phyloP scores from a whole-genome alignment of 139 green algal species.

The Nannochloris sp. region DNA sequence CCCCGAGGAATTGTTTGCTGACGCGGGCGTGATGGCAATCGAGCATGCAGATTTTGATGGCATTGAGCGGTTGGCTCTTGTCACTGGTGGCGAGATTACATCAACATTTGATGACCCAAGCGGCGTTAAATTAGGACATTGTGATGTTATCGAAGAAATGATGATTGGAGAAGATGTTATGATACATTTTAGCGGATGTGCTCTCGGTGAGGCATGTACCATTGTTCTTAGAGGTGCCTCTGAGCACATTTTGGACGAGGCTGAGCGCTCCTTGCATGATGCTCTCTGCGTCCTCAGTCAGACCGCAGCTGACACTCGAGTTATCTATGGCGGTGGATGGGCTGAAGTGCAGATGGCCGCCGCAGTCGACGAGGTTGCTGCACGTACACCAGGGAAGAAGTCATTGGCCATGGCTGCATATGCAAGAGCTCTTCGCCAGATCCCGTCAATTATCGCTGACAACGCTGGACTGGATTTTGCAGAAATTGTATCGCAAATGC shows the following conservation, averaged over 20 bases:
- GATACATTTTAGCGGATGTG: slow-evolving; percentile 91
- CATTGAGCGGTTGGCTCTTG: slow-evolving; percentile 93
- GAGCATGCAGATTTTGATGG: slow-evolving; percentile 89
- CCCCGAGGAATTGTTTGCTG: slow-evolving; percentile 89
- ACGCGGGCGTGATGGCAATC: slow-evolving; percentile 65
- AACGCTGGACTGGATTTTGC: slow-evolving; percentile 82
- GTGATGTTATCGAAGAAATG: slow-evolving; percentile 90
- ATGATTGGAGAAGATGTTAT: slow-evolving; percentile 93
- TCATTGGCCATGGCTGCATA: slow-evolving; percentile 89
- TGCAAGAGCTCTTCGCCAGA: slow-evolving; percentile 74
- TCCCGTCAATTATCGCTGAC: slow-evolving; percentile 92
- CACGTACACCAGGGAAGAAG: slow-evolving; percentile 82
- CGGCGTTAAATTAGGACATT: slow-evolving; percentile 72
- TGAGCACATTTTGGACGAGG: slow-evolving; percentile 93
- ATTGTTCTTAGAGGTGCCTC: slow-evolving; percentile 90
- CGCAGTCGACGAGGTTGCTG: slow-evolving; percentile 78
- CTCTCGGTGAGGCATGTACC: slow-evolving; percentile 89
- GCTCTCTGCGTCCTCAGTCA: slow-evolving; percentile 93
- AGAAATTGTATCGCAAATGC: slow-evolving; percentile 79
- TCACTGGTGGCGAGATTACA: slow-evolving; percentile 93
- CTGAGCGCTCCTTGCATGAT: slow-evolving; percentile 94
- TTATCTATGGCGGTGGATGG: slow-evolving; percentile 88
- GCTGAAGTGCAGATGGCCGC: slow-evolving; percentile 83
- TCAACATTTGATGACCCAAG: slow-evolving; percentile 89
- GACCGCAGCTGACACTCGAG: slow-evolving; percentile 72